Evolutionary conservation across 768 basidiomycete species (phyloP).

Genomic region (Tulasnella sp.): DNA sequence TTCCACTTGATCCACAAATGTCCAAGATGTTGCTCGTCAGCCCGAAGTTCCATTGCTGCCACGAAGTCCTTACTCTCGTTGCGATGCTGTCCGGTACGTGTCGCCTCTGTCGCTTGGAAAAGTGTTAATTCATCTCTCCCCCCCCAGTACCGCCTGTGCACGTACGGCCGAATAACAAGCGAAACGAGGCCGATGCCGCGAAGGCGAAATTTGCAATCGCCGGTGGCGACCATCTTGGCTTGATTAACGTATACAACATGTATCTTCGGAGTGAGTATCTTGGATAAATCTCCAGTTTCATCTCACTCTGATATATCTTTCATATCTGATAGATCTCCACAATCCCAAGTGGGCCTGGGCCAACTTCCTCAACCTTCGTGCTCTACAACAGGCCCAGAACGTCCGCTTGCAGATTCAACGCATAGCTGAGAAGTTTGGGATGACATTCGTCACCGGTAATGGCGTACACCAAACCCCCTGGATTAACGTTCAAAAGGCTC

Average conservation of each 20-base stretch:
- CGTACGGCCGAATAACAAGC: conserved; percentile 31
- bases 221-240: conserved; percentile 37
- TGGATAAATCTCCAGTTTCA: background rate
- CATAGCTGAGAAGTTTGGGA: conserved; percentile 33
- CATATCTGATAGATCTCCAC: conserved; percentile 25
- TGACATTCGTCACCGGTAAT: conserved; percentile 32
- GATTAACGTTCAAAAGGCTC: conserved; percentile 35
- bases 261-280: conserved; percentile 30
- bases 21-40: conserved; percentile 36
- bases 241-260: conserved; percentile 37
- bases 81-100: conserved; percentile 34
- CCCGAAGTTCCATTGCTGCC: conserved; percentile 34
- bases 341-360: conserved; percentile 36
- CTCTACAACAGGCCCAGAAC: conserved; percentile 35
- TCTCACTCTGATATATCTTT: background rate
- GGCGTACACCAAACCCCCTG: conserved; percentile 28
- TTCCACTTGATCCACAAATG: conserved; percentile 37
- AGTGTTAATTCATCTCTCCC: background rate
- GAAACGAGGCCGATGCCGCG: conserved; percentile 34
- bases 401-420: conserved; percentile 35
- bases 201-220: conserved; percentile 35
- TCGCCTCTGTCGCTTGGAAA: background rate
- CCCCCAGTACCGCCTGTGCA: conserved; percentile 33
- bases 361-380: conserved; percentile 34
- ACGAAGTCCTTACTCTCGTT: conserved; percentile 34